These are phyloP conservation scores for Spinacia oleracea DNA, from an alignment of 179 eudicot genomes.

Conservation along the genomic window DNA sequence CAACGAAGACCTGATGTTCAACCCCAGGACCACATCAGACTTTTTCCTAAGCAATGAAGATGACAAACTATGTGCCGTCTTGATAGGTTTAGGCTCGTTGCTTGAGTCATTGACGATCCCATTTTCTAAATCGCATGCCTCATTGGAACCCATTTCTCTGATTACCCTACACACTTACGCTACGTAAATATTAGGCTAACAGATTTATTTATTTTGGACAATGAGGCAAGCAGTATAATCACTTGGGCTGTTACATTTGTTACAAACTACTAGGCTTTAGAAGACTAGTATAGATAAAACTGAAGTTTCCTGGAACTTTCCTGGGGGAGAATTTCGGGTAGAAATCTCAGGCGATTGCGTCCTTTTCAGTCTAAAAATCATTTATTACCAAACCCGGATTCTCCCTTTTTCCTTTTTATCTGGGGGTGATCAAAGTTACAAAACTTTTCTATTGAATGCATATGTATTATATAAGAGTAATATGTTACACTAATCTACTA, in stretches of 20 bases:
- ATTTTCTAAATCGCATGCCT: conserved; percentile 34
- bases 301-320: conserved; percentile 51
- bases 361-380: not conserved
- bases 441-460: conserved; percentile 16
- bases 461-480: not conserved
- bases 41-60: conserved; percentile 41
- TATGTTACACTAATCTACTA: conserved; percentile 12
- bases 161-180: conserved; percentile 12
- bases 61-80: conserved; percentile 46
- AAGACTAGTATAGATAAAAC: conserved; percentile 2
- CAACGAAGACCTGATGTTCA: conserved; percentile 34
- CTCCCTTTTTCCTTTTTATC: not conserved
- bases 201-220: not conserved
- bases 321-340: not conserved
- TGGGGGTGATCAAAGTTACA: not conserved
- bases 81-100: conserved; percentile 28
- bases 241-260: not conserved
- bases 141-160: conserved; percentile 30
- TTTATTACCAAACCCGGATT: not conserved
- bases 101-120: conserved; percentile 27
- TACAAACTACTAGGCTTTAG: not conserved
- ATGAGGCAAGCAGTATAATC: not conserved
- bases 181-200: not conserved
- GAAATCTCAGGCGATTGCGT: not conserved
- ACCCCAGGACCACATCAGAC: conserved; percentile 32